These are phyloP conservation scores for Huiozyma naganishii DNA, from an alignment of 805 yeast species.

Conservation along the genomic window DNA sequence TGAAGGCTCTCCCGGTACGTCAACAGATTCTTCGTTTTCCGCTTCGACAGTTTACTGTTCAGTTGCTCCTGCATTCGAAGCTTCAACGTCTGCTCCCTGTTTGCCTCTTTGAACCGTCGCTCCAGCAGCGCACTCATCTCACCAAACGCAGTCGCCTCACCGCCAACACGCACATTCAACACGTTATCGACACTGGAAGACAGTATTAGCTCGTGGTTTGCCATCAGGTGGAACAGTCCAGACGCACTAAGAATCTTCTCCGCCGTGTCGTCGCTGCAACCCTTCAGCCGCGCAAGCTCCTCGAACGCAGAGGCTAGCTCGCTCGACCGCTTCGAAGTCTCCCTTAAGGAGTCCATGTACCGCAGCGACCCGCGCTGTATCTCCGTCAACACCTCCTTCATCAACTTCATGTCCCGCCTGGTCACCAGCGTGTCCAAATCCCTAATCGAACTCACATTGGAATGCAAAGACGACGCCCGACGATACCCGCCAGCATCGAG, in stretches of 20 bases:
- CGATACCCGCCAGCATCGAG: neutral
- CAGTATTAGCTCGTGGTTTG: conserved; percentile 68
- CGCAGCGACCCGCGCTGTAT: conserved; percentile 37
- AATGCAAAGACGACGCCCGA: conserved; percentile 30
- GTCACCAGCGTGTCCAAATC: conserved; percentile 55
- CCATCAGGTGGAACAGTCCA: conserved; percentile 64
- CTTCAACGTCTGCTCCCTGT: conserved; percentile 40
- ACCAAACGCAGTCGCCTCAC: conserved; percentile 36
- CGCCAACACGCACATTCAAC: conserved; percentile 43
- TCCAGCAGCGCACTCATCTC: conserved; percentile 38
- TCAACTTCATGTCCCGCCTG: conserved; percentile 44
- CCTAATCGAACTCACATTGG: conserved; percentile 37
- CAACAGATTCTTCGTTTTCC: conserved; percentile 46
- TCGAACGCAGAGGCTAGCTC: conserved; percentile 66
- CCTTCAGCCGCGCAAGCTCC: conserved; percentile 49
- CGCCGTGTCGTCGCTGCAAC: conserved; percentile 42
- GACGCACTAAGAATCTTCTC: conserved; percentile 63
- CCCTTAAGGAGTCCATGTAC: conserved; percentile 34
- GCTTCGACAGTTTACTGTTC: conserved; percentile 45
- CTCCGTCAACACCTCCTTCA: conserved; percentile 38
- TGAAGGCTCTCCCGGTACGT: conserved; percentile 56
- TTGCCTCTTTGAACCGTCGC: conserved; percentile 40
- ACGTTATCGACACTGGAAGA: conserved; percentile 44
- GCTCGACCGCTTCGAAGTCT: conserved; percentile 45
- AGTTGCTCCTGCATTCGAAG: conserved; percentile 52